Evolutionary conservation across 2,329 filamentous ascomycete genomes (phyloP).

Genomic region (Colletotrichum limetticola): DNA sequence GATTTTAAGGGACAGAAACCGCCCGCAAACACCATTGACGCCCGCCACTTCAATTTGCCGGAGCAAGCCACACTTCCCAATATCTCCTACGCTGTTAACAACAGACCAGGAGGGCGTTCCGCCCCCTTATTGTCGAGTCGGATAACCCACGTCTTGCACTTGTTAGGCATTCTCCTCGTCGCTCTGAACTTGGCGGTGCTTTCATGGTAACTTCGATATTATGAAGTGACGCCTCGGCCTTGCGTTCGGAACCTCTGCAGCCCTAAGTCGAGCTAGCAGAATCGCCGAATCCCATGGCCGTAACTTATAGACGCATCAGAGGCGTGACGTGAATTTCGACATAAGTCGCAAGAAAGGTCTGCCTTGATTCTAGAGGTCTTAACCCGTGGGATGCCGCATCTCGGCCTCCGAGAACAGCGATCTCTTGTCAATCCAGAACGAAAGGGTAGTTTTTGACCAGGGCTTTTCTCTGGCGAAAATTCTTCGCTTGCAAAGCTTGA

Average conservation of each 20-base stretch:
- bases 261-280: background rate
- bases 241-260: background rate
- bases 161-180: slow-evolving; percentile 52
- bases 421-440: slow-evolving; percentile 42
- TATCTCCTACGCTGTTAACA: background rate
- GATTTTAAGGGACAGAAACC: background rate
- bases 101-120: slow-evolving; percentile 13
- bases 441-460: slow-evolving; percentile 47
- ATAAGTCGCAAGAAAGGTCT: slow-evolving; percentile 39
- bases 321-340: background rate
- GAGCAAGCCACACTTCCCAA: slow-evolving; percentile 10
- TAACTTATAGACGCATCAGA: background rate
- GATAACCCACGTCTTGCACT: slow-evolving; percentile 49
- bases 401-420: slow-evolving; percentile 46
- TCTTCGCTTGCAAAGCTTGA: slow-evolving; percentile 23
- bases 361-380: slow-evolving; percentile 41
- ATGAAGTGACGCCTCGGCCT: slow-evolving; percentile 50
- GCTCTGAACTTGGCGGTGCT: slow-evolving; percentile 53
- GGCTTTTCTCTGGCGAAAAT: no score
- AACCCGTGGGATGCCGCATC: slow-evolving; percentile 50
- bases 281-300: no score
- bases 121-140: slow-evolving; percentile 40
- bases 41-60: background rate
- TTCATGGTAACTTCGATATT: slow-evolving; percentile 51
- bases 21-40: background rate